phyloP scores from a whole-genome alignment of 169 alveolate species.

The Plasmodium malariae region DNA sequence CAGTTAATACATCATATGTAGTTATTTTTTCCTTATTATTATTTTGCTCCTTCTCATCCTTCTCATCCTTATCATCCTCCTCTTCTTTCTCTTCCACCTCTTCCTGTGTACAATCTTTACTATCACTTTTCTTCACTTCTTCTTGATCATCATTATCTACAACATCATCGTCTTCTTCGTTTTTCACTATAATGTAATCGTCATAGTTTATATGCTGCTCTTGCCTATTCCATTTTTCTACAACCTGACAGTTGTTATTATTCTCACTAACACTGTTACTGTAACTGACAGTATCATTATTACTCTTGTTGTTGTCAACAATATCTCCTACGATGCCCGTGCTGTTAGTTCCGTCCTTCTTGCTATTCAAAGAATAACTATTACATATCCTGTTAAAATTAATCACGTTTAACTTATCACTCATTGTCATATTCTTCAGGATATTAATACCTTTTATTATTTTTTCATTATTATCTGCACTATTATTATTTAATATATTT shows the following conservation, averaged over 20 bases:
- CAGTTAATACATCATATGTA: not conserved
- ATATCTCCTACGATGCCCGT: too few species aligned
- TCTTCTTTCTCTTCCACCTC: not conserved
- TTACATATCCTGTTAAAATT: not conserved
- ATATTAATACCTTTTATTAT: slow-evolving; percentile 62
- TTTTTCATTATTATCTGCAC: slow-evolving; percentile 28
- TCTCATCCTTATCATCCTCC: slow-evolving; percentile 17
- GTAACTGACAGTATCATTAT: too few species aligned
- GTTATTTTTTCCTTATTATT: not conserved
- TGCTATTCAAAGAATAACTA: not conserved
- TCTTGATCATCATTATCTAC: not conserved
- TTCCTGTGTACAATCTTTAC: too few species aligned
- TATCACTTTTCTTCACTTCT: not conserved
- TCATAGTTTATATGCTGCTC: slow-evolving; percentile 33
- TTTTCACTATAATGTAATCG: slow-evolving; percentile 33
- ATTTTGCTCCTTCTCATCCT: not conserved
- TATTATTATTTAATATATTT: slow-evolving; percentile 51
- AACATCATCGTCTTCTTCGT: slow-evolving; percentile 3
- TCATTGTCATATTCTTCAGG: slow-evolving; percentile 31
- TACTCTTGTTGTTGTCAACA: too few species aligned
- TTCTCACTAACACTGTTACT: slow-evolving; percentile 10
- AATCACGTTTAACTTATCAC: slow-evolving; percentile 18
- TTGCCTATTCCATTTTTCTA: not conserved
- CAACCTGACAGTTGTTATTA: too few species aligned
- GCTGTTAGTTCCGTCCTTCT: too few species aligned